Evolutionary conservation across 495 filamentous ascomycete species (phyloP), one percentile per base, ranked within the genome.

Genomic region (Niebla homalea): DNA sequence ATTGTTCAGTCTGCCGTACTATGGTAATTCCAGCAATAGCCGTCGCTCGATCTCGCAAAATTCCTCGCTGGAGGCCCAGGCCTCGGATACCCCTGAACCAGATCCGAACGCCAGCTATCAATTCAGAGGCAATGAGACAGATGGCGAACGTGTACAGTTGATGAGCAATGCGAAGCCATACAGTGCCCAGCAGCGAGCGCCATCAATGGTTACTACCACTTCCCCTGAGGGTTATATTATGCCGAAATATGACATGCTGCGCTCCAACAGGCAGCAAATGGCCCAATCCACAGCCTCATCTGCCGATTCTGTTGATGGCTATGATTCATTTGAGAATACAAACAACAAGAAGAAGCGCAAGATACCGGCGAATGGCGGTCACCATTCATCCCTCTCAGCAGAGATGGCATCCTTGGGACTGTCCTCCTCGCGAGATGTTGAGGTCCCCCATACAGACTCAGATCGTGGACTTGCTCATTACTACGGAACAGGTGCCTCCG

Each of bases 271-370:
- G 50, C 64, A 67, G 11, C 67, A 70, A 23, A 62, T 67, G 23
- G 67, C 71, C 15, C 65, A 62, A 20, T 77, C 75, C 14, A 67
- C 72, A 4, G 57, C 69, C 3, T 79, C 77, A 21, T 77, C 77
- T 15, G 56, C 43, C 12, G 58, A 58, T 20, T 58, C 56, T 3
- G 44, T 56, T 5, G 93, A 97, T 63, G 88, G 92, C 25, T 96
- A 97, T 62, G 93, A 97, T 61, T 89, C 85, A 16, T 93, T 95
- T 59, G 92, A 99, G 63, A 97, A 99, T 58, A 95, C 87, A 46
- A 97, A 95, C 62, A 97, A 99, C 63, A 99, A 99, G 66, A 98
- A 97, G 70, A 98, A 99, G 65, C 78, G 93, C 51, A 99, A 99
- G 67, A 96, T 97, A 25, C 93, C 93, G 4, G 85, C 85, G 0